Evolutionary conservation across 176 grass and related monocot genomes (phyloP).

Genomic region (Thinopyrum elongatum): DNA sequence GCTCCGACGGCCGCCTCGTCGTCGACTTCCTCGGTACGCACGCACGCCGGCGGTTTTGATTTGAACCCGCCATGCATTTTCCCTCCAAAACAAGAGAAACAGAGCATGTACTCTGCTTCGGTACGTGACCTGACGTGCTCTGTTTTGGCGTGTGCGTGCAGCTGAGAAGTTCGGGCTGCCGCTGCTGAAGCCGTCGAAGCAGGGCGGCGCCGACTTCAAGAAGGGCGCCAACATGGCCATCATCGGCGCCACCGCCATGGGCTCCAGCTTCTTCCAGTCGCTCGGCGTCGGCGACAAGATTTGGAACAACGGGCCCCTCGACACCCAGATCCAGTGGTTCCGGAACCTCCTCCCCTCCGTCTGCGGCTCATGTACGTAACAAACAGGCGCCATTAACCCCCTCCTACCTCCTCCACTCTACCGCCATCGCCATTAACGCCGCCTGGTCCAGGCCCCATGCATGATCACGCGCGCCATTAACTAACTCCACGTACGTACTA

Average conservation of each 20-base stretch:
- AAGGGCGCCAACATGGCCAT: slow-evolving; percentile 90
- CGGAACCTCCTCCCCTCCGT: slow-evolving; percentile 63
- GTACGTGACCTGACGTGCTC: not conserved
- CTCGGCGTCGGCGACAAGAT: slow-evolving; percentile 81
- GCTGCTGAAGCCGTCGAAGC: slow-evolving; percentile 67
- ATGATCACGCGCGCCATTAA: not conserved
- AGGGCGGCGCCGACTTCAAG: slow-evolving; percentile 51
- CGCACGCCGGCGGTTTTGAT: not conserved
- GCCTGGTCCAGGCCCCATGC: not conserved
- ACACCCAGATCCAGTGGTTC: slow-evolving; percentile 89
- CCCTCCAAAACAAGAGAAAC: slow-evolving; percentile 45
- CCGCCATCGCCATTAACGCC: not conserved
- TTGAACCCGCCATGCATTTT: slow-evolving; percentile 32
- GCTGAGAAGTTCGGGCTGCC: slow-evolving; percentile 76
- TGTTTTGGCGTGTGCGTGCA: slow-evolving; percentile 2
- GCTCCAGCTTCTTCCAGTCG: slow-evolving; percentile 66
- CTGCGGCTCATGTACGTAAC: slow-evolving; percentile 56
- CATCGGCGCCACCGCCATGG: slow-evolving; percentile 81
- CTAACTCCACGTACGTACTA: not conserved
- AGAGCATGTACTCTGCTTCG: not conserved
- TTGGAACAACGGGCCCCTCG: slow-evolving; percentile 82
- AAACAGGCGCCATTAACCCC: not conserved
- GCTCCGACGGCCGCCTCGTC: slow-evolving; percentile 91
- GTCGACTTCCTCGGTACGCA: slow-evolving; percentile 72
- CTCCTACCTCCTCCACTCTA: not conserved